Conservation (phyloP, 768 basidiomycete species). For the Phylloporus sp. region DNA sequence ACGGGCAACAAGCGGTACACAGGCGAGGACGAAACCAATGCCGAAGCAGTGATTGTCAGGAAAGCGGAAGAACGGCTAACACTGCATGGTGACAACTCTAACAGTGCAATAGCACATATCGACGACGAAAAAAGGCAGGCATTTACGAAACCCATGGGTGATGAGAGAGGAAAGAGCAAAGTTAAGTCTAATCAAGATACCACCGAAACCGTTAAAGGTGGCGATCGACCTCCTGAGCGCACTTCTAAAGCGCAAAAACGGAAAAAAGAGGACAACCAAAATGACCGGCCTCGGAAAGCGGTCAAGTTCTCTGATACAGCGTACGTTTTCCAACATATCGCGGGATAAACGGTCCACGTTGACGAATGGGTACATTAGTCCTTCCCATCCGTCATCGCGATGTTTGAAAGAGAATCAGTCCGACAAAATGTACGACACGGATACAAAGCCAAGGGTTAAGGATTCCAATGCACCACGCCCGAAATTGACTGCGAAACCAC, state of each 20-base stretch:
- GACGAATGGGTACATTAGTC: background rate
- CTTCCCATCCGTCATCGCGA: conserved; percentile 18
- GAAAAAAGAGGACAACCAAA: conserved; percentile 17
- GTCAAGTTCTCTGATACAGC: conserved; percentile 11
- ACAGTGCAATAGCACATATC: background rate
- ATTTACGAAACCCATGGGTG: background rate
- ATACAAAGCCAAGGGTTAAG: background rate
- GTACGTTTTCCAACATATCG: conserved; percentile 9
- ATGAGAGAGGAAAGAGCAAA: background rate
- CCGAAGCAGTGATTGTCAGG: background rate
- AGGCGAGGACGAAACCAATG: conserved; percentile 1
- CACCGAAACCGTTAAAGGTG: background rate
- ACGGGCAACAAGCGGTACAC: background rate
- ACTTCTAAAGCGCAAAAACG: conserved; percentile 15
- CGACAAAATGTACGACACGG: background rate
- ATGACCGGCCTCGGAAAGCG: conserved; percentile 23
- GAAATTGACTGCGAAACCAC: background rate
- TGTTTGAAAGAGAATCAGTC: conserved; percentile 35
- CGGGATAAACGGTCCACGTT: background rate
- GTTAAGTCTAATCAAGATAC: background rate
- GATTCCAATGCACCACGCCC: background rate
- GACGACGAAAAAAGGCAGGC: conserved; percentile 16
- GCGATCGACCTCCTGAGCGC: background rate
- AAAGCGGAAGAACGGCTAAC: conserved; percentile 1
- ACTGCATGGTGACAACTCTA: conserved; percentile 2